These are phyloP conservation scores for Pholiota molesta DNA, from an alignment of 768 basidiomycete species.

Conservation along the genomic window DNA sequence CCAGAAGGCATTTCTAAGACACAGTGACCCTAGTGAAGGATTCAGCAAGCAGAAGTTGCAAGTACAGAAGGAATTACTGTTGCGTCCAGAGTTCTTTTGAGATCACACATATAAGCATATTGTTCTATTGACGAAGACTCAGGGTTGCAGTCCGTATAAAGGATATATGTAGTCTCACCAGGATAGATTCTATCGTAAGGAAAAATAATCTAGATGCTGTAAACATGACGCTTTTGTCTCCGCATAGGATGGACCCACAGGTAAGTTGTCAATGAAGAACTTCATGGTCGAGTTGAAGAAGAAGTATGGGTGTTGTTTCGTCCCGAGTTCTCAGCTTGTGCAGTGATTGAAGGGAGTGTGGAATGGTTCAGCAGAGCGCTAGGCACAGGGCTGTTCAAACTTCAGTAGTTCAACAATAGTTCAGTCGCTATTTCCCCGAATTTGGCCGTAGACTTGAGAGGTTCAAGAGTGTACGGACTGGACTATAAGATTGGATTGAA, in stretches of 20 bases:
- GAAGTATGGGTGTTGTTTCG: not conserved
- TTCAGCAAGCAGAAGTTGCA: not conserved
- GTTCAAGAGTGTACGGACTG: too few relatives aligned
- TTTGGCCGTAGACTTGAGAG: too few relatives aligned
- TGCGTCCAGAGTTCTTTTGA: constrained; percentile 95
- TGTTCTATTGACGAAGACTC: constrained; percentile 64
- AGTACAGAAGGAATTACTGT: constrained; percentile 52
- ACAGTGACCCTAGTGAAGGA: constrained; percentile 81
- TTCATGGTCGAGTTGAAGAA: constrained; percentile 52
- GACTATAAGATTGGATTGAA: too few relatives aligned
- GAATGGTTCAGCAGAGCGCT: too few relatives aligned
- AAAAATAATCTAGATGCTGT: constrained; percentile 69
- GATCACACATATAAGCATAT: constrained; percentile 99
- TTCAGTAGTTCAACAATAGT: too few relatives aligned
- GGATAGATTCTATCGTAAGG: constrained; percentile 97
- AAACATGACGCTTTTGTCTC: not conserved
- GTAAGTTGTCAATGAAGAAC: constrained; percentile 81
- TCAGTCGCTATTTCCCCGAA: too few relatives aligned
- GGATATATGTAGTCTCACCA: constrained; percentile 49
- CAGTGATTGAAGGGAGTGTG: too few relatives aligned
- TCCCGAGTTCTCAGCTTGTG: not conserved
- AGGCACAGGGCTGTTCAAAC: too few relatives aligned
- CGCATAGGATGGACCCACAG: constrained; percentile 45
- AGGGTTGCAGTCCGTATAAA: not conserved
- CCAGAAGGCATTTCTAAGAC: constrained; percentile 99